Conservation (phyloP, 371 early-diverging fungal genomes). For the Thermomucor indicae-seudaticae region DNA sequence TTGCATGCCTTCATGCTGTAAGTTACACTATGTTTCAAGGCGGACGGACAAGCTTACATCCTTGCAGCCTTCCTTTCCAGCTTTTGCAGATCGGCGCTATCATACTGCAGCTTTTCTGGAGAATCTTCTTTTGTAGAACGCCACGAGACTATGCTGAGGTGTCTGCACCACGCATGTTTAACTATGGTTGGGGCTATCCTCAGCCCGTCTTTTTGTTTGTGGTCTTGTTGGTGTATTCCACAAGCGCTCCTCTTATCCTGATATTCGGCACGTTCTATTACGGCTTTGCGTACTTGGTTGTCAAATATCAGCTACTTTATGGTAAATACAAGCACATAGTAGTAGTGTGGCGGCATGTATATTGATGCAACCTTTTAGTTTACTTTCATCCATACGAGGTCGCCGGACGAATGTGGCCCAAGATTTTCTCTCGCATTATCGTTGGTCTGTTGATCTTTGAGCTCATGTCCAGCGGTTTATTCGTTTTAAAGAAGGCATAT, state of each 20-base stretch:
- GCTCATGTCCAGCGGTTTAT: constrained; percentile 70
- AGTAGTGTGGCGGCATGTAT: not conserved
- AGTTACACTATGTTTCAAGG: constrained; percentile 6
- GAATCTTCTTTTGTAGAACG: constrained; percentile 54
- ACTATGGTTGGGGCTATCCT: constrained; percentile 68
- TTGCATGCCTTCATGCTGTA: constrained; percentile 58
- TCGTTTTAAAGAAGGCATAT: constrained; percentile 58
- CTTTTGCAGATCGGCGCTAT: constrained; percentile 59
- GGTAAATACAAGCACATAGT: constrained; percentile 24
- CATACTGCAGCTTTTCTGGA: constrained; percentile 46
- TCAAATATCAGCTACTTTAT: constrained; percentile 71
- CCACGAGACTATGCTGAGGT: constrained; percentile 67
- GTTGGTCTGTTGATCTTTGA: constrained; percentile 76
- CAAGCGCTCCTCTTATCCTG: constrained; percentile 76
- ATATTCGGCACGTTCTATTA: constrained; percentile 76
- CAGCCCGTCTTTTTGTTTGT: constrained; percentile 72
- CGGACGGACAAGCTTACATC: not conserved
- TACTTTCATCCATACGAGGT: constrained; percentile 82
- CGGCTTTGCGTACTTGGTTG: constrained; percentile 66
- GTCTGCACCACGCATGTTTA: constrained; percentile 59
- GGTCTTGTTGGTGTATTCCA: constrained; percentile 75
- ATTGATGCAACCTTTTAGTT: constrained; percentile 22
- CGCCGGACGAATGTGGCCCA: constrained; percentile 72
- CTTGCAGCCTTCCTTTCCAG: constrained; percentile 55
- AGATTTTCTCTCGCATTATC: constrained; percentile 69